Conservation (phyloP, 495 filamentous ascomycete species). For the Talaromyces stipitatus region DNA sequence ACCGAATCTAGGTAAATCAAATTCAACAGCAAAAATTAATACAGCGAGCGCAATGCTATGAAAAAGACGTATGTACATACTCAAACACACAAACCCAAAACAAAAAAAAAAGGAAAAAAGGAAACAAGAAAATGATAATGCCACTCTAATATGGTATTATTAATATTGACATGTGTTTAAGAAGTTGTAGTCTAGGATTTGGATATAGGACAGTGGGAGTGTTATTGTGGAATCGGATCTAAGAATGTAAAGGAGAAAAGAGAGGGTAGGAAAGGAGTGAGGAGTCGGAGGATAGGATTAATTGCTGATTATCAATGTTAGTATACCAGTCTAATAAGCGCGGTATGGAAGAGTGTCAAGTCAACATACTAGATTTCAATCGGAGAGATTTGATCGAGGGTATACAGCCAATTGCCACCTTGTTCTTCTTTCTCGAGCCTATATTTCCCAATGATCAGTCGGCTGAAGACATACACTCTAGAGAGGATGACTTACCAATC, state of each 20-base stretch:
- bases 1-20: too few relatives aligned
- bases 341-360: neutral
- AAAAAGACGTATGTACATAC: neutral
- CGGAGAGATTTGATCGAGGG: constrained; percentile 89
- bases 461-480: neutral
- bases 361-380: constrained; percentile 89
- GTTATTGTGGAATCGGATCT: neutral
- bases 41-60: neutral
- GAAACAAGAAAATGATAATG: neutral
- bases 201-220: neutral
- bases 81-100: neutral
- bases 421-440: constrained; percentile 80
- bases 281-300: neutral
- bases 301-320: neutral
- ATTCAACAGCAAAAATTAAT: too few relatives aligned
- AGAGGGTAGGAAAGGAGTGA: neutral
- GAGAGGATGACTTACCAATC: constrained; percentile 58
- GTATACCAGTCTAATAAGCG: neutral
- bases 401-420: constrained; percentile 94
- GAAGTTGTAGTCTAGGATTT: neutral
- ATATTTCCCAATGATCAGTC: constrained; percentile 2
- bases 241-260: neutral
- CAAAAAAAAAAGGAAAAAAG: neutral
- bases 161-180: neutral
- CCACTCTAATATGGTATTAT: neutral